These are phyloP conservation scores for Aspergillus pseudoglaucus DNA, from an alignment of 2,329 filamentous ascomycete genomes.

Conservation along the genomic window DNA sequence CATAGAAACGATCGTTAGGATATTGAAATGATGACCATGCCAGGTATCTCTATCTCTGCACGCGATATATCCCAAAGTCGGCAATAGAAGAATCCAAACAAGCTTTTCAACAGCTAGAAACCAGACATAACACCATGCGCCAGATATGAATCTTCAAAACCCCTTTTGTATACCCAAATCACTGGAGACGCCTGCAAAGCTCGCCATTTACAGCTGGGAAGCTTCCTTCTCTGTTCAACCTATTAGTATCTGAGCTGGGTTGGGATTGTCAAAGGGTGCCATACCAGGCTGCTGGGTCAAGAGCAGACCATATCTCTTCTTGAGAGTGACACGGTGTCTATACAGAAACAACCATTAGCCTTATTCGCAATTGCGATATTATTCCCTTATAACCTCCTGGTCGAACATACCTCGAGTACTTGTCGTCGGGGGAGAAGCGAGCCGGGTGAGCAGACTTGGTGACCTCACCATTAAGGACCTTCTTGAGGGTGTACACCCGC, in stretches of 20 bases:
- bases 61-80: constrained; percentile 2
- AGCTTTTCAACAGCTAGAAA: constrained; percentile 20
- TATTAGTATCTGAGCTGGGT: constrained; percentile 4
- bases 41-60: neutral
- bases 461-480: constrained; percentile 66
- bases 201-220: constrained; percentile 24
- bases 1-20: constrained; percentile 5
- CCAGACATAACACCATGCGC: constrained; percentile 35
- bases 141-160: constrained; percentile 21
- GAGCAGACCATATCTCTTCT: constrained; percentile 85
- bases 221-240: constrained; percentile 21
- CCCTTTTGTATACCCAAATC: constrained; percentile 18
- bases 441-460: constrained; percentile 96
- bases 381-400: neutral
- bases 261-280: constrained; percentile 8
- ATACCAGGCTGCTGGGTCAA: constrained; percentile 66
- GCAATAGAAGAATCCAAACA: constrained; percentile 15
- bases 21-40: neutral
- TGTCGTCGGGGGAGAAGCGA: constrained; percentile 95
- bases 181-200: constrained; percentile 9
- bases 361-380: neutral
- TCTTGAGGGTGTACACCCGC: constrained; percentile 92
- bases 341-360: constrained; percentile 3
- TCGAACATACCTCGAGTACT: constrained; percentile 67
- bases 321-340: constrained; percentile 86